phyloP scores from a whole-genome alignment of 2,329 filamentous ascomycete species.

The Elsinoe arachidis region DNA sequence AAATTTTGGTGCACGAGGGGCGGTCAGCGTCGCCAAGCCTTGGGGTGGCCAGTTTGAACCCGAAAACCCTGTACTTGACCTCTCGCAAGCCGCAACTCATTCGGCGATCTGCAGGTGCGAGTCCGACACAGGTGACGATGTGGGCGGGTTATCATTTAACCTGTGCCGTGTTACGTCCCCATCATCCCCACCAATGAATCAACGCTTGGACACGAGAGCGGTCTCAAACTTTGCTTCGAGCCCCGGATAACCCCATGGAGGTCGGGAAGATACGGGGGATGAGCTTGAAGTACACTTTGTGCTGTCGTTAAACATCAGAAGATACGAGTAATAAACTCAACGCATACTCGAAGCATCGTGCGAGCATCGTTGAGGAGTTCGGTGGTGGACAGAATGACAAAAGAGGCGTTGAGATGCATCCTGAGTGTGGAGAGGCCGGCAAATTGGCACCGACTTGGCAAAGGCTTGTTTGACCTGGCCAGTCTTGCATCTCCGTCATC shows the following conservation, averaged over 20 bases:
- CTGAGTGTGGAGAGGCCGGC: neutral
- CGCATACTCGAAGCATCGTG: no score
- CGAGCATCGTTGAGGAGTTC: neutral
- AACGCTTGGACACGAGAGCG: neutral
- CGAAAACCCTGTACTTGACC: neutral
- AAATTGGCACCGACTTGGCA: constrained; percentile 9
- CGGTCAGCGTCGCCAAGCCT: no score
- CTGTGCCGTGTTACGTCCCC: neutral
- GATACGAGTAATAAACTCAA: no score
- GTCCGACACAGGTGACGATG: constrained; percentile 5
- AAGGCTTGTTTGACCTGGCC: constrained; percentile 1
- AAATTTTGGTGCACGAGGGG: neutral
- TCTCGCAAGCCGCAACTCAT: neutral
- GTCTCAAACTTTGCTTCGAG: neutral
- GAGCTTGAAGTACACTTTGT: neutral
- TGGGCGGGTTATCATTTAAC: neutral
- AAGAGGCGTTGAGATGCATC: neutral
- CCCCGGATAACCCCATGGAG: neutral
- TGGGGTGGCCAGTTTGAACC: neutral
- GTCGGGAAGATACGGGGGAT: neutral
- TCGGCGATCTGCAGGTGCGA: neutral
- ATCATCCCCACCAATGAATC: constrained; percentile 2
- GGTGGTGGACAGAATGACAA: neutral
- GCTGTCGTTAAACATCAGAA: no score
- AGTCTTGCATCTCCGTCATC: neutral